Evolutionary conservation across 2,329 filamentous ascomycete species (phyloP).

Genomic region (Pseudogymnoascus sp.): DNA sequence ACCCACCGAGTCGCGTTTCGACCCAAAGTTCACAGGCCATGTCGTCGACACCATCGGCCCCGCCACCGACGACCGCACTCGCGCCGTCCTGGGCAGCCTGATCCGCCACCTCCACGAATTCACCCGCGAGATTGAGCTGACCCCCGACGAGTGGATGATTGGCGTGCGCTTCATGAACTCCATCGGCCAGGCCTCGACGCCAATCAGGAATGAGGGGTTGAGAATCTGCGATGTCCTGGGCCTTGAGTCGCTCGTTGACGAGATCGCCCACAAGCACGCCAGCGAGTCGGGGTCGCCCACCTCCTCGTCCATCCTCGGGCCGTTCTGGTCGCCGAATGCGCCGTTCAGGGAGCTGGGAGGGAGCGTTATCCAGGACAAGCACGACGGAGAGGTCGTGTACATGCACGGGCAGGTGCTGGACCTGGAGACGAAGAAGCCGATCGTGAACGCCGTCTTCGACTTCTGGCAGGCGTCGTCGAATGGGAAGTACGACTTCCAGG

Average conservation of each 20-base stretch:
- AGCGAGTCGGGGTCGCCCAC: conserved; percentile 56
- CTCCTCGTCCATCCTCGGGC: conserved; percentile 67
- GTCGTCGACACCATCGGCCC: conserved; percentile 67
- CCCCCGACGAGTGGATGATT: conserved; percentile 66
- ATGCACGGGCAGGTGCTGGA: conserved; percentile 64
- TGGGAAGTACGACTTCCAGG: conserved; percentile 69
- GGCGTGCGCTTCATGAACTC: conserved; percentile 69
- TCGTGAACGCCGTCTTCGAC: conserved; percentile 61
- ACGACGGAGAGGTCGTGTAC: conserved; percentile 49
- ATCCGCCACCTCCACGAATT: conserved; percentile 72
- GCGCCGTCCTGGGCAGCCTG: conserved; percentile 53
- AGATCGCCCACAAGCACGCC: conserved; percentile 56
- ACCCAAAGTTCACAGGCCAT: conserved; percentile 67
- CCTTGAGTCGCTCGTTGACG: conserved; percentile 62
- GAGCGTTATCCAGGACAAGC: conserved; percentile 55
- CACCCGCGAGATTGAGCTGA: conserved; percentile 67
- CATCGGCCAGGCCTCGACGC: conserved; percentile 57
- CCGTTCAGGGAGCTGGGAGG: conserved; percentile 61
- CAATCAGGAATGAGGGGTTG: conserved; percentile 64
- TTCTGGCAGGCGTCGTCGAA: conserved; percentile 72
- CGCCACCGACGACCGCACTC: conserved; percentile 55
- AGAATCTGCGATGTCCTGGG: conserved; percentile 66
- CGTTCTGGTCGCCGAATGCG: conserved; percentile 69
- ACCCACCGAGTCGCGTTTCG: conserved; percentile 41
- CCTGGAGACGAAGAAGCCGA: conserved; percentile 55